A percentile compares a stretch with the other conserved stretches of the same genome.
Conservation (phyloP, 179 eudicot species). For the Spergularia azorica region DNA sequence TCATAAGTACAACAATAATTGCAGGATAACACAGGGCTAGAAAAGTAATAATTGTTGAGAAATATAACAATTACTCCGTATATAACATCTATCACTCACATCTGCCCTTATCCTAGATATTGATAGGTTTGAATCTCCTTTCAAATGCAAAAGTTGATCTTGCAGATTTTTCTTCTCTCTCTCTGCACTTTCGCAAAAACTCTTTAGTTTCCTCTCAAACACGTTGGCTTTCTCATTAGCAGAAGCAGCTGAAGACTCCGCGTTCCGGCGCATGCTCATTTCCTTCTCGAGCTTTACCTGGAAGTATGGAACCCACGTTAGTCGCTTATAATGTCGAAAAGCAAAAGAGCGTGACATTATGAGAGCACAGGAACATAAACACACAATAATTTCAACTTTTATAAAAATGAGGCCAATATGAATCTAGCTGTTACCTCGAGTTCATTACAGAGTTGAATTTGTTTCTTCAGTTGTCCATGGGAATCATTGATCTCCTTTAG, state of each 20-base stretch:
- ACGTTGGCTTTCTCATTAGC: slow-evolving; percentile 69
- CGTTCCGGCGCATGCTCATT: slow-evolving; percentile 57
- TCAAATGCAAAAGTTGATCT: slow-evolving; percentile 60
- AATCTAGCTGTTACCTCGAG: slow-evolving; percentile 59
- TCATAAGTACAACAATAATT: neutral
- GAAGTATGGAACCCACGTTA: slow-evolving; percentile 3
- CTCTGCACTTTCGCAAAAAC: slow-evolving; percentile 54
- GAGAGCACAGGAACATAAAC: neutral
- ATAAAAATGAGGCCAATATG: slow-evolving; percentile 2
- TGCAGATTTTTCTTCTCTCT: slow-evolving; percentile 64
- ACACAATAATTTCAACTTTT: neutral
- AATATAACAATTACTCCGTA: neutral
- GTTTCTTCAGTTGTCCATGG: slow-evolving; percentile 65
- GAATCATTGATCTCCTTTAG: slow-evolving; percentile 78
- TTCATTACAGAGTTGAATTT: slow-evolving; percentile 60
- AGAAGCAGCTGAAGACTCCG: slow-evolving; percentile 68
- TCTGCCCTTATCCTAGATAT: slow-evolving; percentile 68
- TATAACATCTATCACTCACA: slow-evolving; percentile 47
- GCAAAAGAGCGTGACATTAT: neutral
- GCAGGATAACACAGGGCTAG: slow-evolving; percentile 1
- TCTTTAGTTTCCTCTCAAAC: slow-evolving; percentile 59
- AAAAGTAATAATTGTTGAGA: neutral
- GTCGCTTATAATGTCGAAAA: neutral
- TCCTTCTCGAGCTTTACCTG: slow-evolving; percentile 76
- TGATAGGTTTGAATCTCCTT: slow-evolving; percentile 71